Conservation (phyloP, 23 red algal genomes). For the Gracilariopsis chorda region DNA sequence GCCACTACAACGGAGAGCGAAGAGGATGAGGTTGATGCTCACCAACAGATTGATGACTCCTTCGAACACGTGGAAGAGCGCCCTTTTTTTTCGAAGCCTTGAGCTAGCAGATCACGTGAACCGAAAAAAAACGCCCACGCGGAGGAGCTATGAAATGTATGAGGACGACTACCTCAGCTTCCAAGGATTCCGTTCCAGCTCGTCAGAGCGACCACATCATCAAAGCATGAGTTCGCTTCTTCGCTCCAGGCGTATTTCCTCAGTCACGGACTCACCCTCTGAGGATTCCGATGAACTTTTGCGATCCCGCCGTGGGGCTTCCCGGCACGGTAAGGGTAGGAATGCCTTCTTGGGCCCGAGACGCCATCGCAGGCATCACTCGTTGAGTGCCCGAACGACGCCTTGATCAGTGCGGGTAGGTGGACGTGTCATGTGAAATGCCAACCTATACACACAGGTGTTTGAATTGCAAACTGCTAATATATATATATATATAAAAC, state of each 20-base stretch:
- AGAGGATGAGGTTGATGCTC: background rate
- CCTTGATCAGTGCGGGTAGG: too few species aligned
- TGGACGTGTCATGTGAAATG: too few species aligned
- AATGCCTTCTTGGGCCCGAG: background rate
- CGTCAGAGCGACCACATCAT: slow-evolving; percentile 5
- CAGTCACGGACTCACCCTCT: slow-evolving; percentile 29
- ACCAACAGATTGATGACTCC: too few species aligned
- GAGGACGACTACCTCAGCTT: slow-evolving; percentile 59
- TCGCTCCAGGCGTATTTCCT: slow-evolving; percentile 27
- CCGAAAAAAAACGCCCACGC: background rate
- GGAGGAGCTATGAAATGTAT: slow-evolving; percentile 23
- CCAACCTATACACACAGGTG: too few species aligned
- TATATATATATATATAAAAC: too few species aligned
- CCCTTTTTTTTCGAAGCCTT: too few species aligned
- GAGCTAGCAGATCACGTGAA: too few species aligned
- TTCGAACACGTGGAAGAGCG: too few species aligned
- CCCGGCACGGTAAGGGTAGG: background rate
- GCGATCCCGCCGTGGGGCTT: background rate
- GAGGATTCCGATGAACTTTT: slow-evolving; percentile 17
- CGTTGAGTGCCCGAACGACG: background rate
- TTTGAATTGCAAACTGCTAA: too few species aligned
- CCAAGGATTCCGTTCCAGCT: slow-evolving; percentile 24
- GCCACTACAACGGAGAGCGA: background rate
- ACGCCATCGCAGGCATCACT: background rate
- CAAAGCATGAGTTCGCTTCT: slow-evolving; percentile 35